A percentile compares a stretch with the other conserved stretches of the same genome.
Conservation (phyloP, 2,329 filamentous ascomycete species). For the Sordariomycetes sp. region DNA sequence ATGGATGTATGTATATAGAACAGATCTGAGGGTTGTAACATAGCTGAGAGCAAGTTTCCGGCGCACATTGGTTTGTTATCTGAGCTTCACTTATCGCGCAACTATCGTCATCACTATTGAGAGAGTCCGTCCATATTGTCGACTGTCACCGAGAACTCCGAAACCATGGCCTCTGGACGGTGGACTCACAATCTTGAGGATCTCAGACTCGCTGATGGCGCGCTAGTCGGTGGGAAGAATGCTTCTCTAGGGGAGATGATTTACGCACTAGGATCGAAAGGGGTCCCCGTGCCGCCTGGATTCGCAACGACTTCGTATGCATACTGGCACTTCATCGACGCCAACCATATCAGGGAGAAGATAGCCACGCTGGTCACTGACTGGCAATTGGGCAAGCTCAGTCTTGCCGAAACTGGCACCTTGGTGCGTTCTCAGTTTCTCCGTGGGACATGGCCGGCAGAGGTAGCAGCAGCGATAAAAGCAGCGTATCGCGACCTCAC, state of each 20-base stretch:
- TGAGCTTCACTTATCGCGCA: too few species aligned
- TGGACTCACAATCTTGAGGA: conserved; percentile 12
- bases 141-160: too few species aligned
- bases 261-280: conserved; percentile 14
- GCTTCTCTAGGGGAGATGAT: conserved; percentile 28
- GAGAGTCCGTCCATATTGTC: too few species aligned
- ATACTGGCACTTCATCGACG: conserved; percentile 22
- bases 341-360: conserved; percentile 18
- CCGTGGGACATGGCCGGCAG: conserved; percentile 17
- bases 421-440: conserved; percentile 18
- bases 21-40: too few species aligned
- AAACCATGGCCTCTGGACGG: too few species aligned
- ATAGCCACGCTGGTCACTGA: conserved; percentile 16
- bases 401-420: conserved; percentile 19
- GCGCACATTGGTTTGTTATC: too few species aligned
- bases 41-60: too few species aligned
- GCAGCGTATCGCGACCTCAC: conserved; percentile 17
- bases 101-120: too few species aligned
- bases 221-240: conserved; percentile 25
- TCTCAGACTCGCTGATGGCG: conserved; percentile 13
- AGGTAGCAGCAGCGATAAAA: conserved; percentile 16
- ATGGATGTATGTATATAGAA: too few species aligned
- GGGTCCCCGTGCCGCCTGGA: conserved; percentile 21
- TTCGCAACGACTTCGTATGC: conserved; percentile 23
- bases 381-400: conserved; percentile 17